Base-by-base conservation (phyloP, 352 stramenopile genomes). In the Phytophthora sojae region DNA sequence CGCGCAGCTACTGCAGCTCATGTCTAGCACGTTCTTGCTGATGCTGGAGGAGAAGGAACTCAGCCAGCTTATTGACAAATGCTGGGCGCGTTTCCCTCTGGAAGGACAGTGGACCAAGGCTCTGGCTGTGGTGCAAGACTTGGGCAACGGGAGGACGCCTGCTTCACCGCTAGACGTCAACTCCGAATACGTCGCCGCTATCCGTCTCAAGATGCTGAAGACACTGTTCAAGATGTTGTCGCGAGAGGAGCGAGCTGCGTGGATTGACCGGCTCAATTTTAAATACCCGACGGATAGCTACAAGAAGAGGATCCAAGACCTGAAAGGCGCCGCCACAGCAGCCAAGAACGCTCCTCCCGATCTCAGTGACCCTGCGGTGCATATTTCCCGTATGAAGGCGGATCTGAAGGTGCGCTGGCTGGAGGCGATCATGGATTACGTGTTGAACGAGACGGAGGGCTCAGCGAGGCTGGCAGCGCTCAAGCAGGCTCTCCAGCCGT, bases 401-500 rank as follows among this genome's bases (percentile, higher is more conserved):
- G 77, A 91, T n/a, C 23, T 80, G 50, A 94, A 92, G 47, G 81
- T 94, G 55, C 65, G 69, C 6, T 92, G 86, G 86, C 59, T 92
- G 32, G 81, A 94, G 8, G 72, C 70, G 15, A 61, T 92, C 26
- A 37, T 92, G 30, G 62, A 80, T 0, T 66, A 60, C 1, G 62
- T 92, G 3, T 37, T 77, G 14, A 81, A 30, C 1, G 84, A 90
- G 29, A 73, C 73, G 1, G 83, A 89, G 32, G 73, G 64, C 8
- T 88, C 80, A 12, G 75, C 71, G 7, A 78, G 78, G n/a, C 75
- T 85, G 23, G 42, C 67, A 39, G 82, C 83, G 64, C 66, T 92
- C 2, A 80, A 83, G 23, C 79, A 91, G 29, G 71, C 79, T 19
- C 62, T 91, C 0, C 56, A 77, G 15, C 78, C 81, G 6, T 93